A percentile compares a stretch with the other conserved stretches of the same genome.
phyloP scores from a whole-genome alignment of 2,329 filamentous ascomycete species.

The Allantophomopsis cytisporea region DNA sequence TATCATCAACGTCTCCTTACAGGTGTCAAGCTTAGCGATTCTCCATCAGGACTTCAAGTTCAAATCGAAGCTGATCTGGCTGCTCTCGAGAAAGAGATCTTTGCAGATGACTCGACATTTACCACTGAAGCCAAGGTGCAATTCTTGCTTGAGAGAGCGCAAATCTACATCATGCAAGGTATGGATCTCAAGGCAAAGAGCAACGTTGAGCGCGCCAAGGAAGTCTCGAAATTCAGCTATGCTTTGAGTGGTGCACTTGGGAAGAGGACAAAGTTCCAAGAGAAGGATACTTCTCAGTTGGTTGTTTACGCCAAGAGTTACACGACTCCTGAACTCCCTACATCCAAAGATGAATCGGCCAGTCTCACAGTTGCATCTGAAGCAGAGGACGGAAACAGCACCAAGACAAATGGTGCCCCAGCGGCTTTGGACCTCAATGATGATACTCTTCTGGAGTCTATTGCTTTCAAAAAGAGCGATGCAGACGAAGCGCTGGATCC shows the following conservation, averaged over 20 bases:
- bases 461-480: conserved; percentile 47
- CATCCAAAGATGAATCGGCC: conserved; percentile 4
- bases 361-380: conserved; percentile 6
- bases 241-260: conserved; percentile 76
- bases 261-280: conserved; percentile 70
- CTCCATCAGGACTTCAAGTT: conserved; percentile 43
- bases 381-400: conserved; percentile 1
- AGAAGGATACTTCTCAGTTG: conserved; percentile 72
- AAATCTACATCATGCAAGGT: conserved; percentile 74
- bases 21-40: conserved; percentile 30
- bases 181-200: conserved; percentile 62
- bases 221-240: conserved; percentile 61
- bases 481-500: conserved; percentile 28
- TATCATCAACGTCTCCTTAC: conserved; percentile 53
- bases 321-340: conserved; percentile 5
- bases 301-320: conserved; percentile 79
- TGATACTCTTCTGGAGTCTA: conserved; percentile 81
- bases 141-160: conserved; percentile 71
- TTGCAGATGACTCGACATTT: conserved; percentile 22
- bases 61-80: conserved; percentile 45
- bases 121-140: conserved; percentile 40
- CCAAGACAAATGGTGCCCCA: conserved; percentile 32
- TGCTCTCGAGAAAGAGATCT: conserved; percentile 27
- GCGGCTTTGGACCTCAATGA: conserved; percentile 72
- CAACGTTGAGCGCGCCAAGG: conserved; percentile 55